A percentile compares a stretch with the other conserved stretches of the same genome.
Evolutionary conservation across 331 rosid species (phyloP).

Genomic region (Cydonia oblonga): DNA sequence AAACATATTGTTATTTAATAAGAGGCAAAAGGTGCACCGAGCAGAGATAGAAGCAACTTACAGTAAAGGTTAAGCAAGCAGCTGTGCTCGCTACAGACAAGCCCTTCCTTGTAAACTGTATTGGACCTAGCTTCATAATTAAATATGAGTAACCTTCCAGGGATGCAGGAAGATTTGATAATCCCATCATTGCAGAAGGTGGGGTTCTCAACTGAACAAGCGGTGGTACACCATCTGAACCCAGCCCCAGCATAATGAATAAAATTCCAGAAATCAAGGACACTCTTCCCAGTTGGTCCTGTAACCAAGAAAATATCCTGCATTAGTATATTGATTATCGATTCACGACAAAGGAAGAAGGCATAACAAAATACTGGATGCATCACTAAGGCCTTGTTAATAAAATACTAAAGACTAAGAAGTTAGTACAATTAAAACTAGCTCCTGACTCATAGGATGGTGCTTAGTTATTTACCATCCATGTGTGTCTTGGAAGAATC

Average conservation of each 20-base stretch:
- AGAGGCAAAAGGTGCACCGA: slow-evolving; percentile 5
- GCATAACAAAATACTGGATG: background rate
- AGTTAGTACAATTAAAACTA: background rate
- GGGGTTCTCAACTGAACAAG: slow-evolving; percentile 87
- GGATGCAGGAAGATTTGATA: slow-evolving; percentile 68
- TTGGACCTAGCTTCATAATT: slow-evolving; percentile 74
- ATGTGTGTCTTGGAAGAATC: slow-evolving; percentile 61
- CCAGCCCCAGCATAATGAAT: slow-evolving; percentile 73
- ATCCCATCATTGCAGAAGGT: slow-evolving; percentile 62
- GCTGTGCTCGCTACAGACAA: slow-evolving; percentile 86
- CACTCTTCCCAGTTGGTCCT: slow-evolving; percentile 97
- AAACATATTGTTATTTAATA: slow-evolving; percentile 4
- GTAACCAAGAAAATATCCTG: slow-evolving; percentile 7
- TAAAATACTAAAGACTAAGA: background rate
- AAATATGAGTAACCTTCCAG: slow-evolving; percentile 71
- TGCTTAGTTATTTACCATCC: slow-evolving; percentile 52
- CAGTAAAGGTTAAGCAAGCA: slow-evolving; percentile 83
- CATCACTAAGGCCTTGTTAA: background rate
- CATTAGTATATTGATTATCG: slow-evolving; percentile 11
- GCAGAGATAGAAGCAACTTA: slow-evolving; percentile 32
- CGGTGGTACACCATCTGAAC: slow-evolving; percentile 80
- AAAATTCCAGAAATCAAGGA: slow-evolving; percentile 74
- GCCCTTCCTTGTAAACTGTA: slow-evolving; percentile 89
- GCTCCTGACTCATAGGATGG: slow-evolving; percentile 2
- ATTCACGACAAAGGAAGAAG: background rate